phyloP scores from a whole-genome alignment of 2,329 filamentous ascomycete genomes.

The Balansia obtecta region DNA sequence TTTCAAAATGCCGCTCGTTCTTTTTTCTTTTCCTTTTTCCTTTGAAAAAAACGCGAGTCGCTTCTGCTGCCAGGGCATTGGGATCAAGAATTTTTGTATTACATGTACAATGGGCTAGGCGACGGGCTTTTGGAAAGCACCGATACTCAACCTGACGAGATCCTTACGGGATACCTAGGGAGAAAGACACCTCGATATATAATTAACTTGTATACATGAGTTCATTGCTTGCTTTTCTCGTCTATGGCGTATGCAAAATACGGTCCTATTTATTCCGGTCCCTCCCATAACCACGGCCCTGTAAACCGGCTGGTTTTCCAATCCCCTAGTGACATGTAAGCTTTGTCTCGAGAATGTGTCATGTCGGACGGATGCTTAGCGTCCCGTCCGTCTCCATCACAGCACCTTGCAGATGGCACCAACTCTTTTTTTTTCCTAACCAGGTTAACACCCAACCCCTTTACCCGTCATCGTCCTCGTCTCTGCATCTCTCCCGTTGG shows the following conservation, averaged over 20 bases:
- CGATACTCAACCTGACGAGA: slow-evolving; percentile 3
- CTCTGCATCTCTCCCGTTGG: too few species aligned
- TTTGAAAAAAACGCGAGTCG: too few species aligned
- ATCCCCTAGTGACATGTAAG: too few species aligned
- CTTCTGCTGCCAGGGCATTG: not conserved
- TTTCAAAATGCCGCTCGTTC: slow-evolving; percentile 6
- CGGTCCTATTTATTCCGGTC: too few species aligned
- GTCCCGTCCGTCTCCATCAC: slow-evolving; percentile 23
- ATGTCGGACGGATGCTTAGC: not conserved
- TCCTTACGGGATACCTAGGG: slow-evolving; percentile 1
- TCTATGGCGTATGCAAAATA: not conserved
- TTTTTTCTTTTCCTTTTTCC: not conserved
- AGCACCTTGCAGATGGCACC: too few species aligned
- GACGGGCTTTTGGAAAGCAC: not conserved
- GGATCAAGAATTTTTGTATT: slow-evolving; percentile 4
- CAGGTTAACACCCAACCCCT: slow-evolving; percentile 43
- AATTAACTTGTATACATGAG: not conserved
- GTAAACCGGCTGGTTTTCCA: too few species aligned
- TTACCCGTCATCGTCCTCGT: too few species aligned
- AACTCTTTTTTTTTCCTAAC: slow-evolving; percentile 58
- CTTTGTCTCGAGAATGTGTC: too few species aligned
- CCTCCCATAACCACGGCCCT: too few species aligned
- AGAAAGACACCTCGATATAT: slow-evolving; percentile 2
- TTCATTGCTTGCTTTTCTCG: too few species aligned
- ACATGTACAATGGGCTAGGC: slow-evolving; percentile 10